Evolutionary conservation across 2,329 filamentous ascomycete species (phyloP).

Genomic region (Emericellopsis atlantica): DNA sequence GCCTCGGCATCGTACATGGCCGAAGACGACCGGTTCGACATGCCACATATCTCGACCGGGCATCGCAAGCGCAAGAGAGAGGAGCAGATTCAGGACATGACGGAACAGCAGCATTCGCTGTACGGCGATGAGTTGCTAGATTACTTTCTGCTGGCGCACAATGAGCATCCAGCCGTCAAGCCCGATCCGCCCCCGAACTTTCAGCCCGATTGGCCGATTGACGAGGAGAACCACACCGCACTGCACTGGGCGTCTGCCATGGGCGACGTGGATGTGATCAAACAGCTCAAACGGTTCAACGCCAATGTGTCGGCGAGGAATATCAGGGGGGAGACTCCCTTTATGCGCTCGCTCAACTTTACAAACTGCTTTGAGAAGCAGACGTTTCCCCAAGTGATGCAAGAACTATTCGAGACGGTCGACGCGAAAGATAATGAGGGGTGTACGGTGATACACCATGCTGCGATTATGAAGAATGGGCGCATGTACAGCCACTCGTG

Average conservation of each 20-base stretch:
- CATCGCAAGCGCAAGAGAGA: conserved; percentile 68
- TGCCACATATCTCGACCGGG: conserved; percentile 49
- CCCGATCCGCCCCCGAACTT: conserved; percentile 78
- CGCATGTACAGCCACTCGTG: conserved; percentile 74
- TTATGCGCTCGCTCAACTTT: conserved; percentile 91
- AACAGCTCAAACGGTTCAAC: conserved; percentile 70
- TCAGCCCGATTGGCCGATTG: conserved; percentile 83
- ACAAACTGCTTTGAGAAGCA: conserved; percentile 95
- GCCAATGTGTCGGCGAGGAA: conserved; percentile 64
- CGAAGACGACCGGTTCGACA: conserved; percentile 67
- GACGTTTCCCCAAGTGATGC: conserved; percentile 75
- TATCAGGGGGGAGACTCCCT: conserved; percentile 68
- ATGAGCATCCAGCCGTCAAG: conserved; percentile 57
- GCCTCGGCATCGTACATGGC: conserved; percentile 76
- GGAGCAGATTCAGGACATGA: conserved; percentile 46
- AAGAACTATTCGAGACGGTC: conserved; percentile 72
- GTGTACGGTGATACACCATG: conserved; percentile 87
- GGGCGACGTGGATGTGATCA: conserved; percentile 88
- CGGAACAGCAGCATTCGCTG: conserved; percentile 74
- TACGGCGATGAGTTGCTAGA: conserved; percentile 91
- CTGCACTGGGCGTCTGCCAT: conserved; percentile 97
- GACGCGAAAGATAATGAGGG: conserved; percentile 67
- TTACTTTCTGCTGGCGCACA: conserved; percentile 75
- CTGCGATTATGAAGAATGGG: conserved; percentile 75
- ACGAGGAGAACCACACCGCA: conserved; percentile 83